These are phyloP conservation scores for Eucalyptus marginata DNA, from an alignment of 345 rosid species.

Conservation along the genomic window DNA sequence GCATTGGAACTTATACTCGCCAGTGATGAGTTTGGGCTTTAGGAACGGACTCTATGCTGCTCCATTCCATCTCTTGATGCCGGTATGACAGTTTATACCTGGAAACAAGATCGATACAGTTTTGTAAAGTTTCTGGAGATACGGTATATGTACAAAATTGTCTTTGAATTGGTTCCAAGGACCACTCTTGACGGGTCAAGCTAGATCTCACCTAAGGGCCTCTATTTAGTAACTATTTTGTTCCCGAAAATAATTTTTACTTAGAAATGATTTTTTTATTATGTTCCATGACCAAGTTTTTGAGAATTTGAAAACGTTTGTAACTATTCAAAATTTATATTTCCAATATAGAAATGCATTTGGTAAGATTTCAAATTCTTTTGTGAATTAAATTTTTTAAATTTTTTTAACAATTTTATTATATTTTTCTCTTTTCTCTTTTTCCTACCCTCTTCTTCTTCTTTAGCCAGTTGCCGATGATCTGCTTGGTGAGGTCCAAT, in stretches of 20 bases:
- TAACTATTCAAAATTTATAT: rapidly evolving
- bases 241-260: rapidly evolving
- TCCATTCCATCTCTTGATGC: background rate
- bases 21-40: background rate
- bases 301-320: rapidly evolving
- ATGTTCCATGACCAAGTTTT: rapidly evolving
- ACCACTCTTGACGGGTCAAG: background rate
- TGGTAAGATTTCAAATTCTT: too few species aligned
- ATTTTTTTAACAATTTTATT: too few species aligned
- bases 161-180: background rate
- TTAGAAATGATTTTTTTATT: rapidly evolving
- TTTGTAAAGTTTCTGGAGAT: background rate
- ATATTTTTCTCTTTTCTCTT: rapidly evolving
- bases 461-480: rapidly evolving
- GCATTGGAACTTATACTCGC: background rate
- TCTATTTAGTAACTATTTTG: too few species aligned
- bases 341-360: rapidly evolving
- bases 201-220: background rate
- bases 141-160: background rate
- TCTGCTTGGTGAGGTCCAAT: rapidly evolving
- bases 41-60: background rate
- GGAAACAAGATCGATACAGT: background rate
- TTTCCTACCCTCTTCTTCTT: too few species aligned
- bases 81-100: background rate
- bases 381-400: too few species aligned